Percentiles rank a stretch among this genome's conserved stretches.
Conservation (phyloP, 2,329 filamentous ascomycete species). For the Alternaria consortialis region DNA sequence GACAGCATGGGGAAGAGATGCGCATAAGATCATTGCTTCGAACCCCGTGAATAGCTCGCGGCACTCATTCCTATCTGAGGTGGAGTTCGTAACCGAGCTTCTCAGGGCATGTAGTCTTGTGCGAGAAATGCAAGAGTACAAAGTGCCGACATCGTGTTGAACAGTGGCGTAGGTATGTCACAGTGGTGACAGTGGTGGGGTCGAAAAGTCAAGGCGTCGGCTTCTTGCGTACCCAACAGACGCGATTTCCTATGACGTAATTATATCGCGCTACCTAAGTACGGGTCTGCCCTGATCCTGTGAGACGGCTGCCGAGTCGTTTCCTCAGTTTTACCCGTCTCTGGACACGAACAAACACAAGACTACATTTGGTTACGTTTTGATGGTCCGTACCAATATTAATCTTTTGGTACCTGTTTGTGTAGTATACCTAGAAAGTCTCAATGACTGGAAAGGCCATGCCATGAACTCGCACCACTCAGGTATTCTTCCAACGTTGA, state of each 20-base stretch:
- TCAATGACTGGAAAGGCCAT: too few relatives aligned
- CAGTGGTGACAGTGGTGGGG: not conserved
- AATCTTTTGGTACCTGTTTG: too few relatives aligned
- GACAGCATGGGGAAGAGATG: not conserved
- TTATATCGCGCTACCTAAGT: not conserved
- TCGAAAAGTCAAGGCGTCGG: not conserved
- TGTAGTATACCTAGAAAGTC: too few relatives aligned
- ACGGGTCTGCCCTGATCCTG: not conserved
- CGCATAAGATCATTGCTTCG: not conserved
- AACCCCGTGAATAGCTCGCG: not conserved
- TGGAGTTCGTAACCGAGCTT: not conserved
- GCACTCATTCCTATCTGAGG: not conserved
- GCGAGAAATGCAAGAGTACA: not conserved
- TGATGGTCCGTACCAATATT: too few relatives aligned
- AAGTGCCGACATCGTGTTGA: not conserved
- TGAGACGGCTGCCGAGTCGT: not conserved
- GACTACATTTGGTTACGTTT: too few relatives aligned
- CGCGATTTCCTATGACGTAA: not conserved
- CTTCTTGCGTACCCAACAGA: not conserved
- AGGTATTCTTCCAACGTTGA: too few relatives aligned
- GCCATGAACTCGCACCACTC: too few relatives aligned
- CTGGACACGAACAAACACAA: too few relatives aligned
- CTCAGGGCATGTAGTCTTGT: not conserved
- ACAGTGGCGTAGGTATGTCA: not conserved
- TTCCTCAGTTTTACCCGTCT: too few relatives aligned